Evolutionary conservation across 345 rosid genomes (phyloP).

Genomic region (Salix brachista): DNA sequence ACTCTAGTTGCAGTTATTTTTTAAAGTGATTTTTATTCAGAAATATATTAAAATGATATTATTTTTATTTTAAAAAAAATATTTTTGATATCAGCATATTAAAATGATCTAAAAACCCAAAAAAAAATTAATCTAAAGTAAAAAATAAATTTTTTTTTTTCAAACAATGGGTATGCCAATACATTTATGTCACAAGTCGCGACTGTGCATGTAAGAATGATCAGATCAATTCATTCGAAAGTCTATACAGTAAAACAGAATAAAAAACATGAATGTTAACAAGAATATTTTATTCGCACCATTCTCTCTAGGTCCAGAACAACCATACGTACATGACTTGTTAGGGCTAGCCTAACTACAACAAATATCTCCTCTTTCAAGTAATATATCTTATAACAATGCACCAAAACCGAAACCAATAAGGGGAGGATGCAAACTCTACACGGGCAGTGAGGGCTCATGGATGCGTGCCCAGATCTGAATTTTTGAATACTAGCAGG

Average conservation of each 20-base stretch:
- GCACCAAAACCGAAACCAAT: conserved; percentile 11
- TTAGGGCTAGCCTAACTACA: conserved; percentile 29
- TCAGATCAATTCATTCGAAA: too few relatives aligned
- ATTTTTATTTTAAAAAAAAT: too few relatives aligned
- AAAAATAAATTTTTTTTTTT: too few relatives aligned
- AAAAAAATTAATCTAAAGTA: too few relatives aligned
- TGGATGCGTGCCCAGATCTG: conserved; percentile 4
- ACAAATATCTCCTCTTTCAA: conserved; percentile 16
- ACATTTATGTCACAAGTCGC: too few relatives aligned
- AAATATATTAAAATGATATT: too few relatives aligned
- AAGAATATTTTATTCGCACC: conserved; percentile 15
- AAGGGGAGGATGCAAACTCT: conserved; percentile 22
- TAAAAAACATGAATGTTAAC: background rate
- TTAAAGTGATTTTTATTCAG: too few relatives aligned
- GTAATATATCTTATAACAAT: background rate
- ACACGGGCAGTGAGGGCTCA: conserved; percentile 13
- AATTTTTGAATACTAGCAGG: conserved; percentile 42
- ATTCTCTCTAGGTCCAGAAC: conserved; percentile 9
- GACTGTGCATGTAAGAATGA: too few relatives aligned
- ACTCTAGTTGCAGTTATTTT: accelerated
- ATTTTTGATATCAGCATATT: too few relatives aligned
- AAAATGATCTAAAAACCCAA: too few relatives aligned
- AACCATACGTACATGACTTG: conserved; percentile 15
- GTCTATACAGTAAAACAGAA: background rate
- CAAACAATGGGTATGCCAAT: too few relatives aligned